Conservation (phyloP, 495 filamentous ascomycete genomes). For the Pyronema domesticum region DNA sequence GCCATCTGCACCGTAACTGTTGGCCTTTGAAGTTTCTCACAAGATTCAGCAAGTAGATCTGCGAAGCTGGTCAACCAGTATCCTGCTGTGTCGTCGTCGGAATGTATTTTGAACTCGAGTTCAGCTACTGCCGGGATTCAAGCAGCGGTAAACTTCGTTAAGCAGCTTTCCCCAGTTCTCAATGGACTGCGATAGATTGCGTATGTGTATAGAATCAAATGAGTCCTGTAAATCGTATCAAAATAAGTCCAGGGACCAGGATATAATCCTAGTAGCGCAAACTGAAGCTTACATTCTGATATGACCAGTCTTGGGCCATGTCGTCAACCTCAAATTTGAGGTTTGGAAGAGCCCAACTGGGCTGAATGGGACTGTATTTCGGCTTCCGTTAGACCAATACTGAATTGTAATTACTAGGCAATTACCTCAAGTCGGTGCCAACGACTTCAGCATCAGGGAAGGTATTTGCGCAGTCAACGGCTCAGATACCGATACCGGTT, state of each 20-base stretch:
- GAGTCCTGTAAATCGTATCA: no score
- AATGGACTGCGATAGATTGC: slow-evolving; percentile 30
- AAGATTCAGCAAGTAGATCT: neutral
- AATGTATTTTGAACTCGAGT: slow-evolving; percentile 6
- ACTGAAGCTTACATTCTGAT: slow-evolving; percentile 32
- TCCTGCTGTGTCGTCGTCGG: slow-evolving; percentile 26
- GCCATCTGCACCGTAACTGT: slow-evolving; percentile 7
- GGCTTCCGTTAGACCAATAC: neutral
- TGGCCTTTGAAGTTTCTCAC: neutral
- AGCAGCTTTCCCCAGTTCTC: slow-evolving; percentile 33
- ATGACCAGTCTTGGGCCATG: slow-evolving; percentile 29
- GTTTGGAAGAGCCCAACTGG: slow-evolving; percentile 26
- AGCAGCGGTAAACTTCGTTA: slow-evolving; percentile 25
- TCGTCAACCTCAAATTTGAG: slow-evolving; percentile 36
- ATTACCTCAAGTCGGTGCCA: slow-evolving; percentile 46
- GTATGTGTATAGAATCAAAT: slow-evolving; percentile 40
- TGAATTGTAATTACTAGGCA: neutral
- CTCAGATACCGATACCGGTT: slow-evolving; percentile 40
- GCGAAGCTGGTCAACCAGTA: neutral
- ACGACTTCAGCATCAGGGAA: slow-evolving; percentile 31
- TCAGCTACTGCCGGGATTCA: neutral
- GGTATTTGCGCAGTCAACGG: slow-evolving; percentile 34
- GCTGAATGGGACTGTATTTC: slow-evolving; percentile 48
- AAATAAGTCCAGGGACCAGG: no score
- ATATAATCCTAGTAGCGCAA: slow-evolving; percentile 9